A percentile compares a stretch with the other conserved stretches of the same genome.
Evolutionary conservation across 805 yeast species (phyloP).

Genomic region (Priceomyces melissophilus): DNA sequence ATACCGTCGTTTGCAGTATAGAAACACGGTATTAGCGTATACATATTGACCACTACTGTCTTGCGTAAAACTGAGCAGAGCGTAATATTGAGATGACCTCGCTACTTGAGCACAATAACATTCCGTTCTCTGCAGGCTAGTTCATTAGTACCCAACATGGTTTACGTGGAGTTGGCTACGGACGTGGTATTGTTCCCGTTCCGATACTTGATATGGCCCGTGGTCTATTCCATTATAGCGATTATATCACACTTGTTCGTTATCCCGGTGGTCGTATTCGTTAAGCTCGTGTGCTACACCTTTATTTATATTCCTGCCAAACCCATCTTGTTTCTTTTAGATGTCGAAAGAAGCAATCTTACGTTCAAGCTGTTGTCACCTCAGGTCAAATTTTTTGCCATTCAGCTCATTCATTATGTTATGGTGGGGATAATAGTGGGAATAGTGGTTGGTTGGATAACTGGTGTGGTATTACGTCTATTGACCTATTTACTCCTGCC

Average conservation of each 20-base stretch:
- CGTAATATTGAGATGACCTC: no score
- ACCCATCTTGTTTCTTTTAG: conserved; percentile 5
- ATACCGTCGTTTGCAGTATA: no score
- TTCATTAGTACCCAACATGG: no score
- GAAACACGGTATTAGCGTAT: no score
- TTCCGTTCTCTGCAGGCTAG: no score
- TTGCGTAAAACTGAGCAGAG: no score
- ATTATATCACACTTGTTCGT: conserved; percentile 3
- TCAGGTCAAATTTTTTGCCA: conserved; percentile 4
- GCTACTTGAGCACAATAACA: no score
- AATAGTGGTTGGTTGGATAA: conserved; percentile 4
- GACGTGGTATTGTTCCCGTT: conserved; percentile 1
- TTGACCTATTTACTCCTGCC: conserved; percentile 3
- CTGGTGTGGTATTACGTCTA: conserved; percentile 6
- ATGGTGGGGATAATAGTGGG: conserved; percentile 9
- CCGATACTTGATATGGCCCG: conserved; percentile 1
- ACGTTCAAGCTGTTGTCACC: neutral
- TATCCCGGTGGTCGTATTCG: conserved; percentile 3
- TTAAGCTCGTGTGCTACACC: conserved; percentile 2
- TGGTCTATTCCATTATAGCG: neutral
- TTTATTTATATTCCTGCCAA: conserved; percentile 7
- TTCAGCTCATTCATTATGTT: conserved; percentile 5
- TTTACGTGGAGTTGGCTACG: no score
- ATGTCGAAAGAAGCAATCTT: conserved; percentile 3
- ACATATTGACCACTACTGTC: no score